Evolutionary conservation across 495 filamentous ascomycete species (phyloP), one percentile per base, ranked within the genome.

Genomic region (Talaromyces thailandensis): DNA sequence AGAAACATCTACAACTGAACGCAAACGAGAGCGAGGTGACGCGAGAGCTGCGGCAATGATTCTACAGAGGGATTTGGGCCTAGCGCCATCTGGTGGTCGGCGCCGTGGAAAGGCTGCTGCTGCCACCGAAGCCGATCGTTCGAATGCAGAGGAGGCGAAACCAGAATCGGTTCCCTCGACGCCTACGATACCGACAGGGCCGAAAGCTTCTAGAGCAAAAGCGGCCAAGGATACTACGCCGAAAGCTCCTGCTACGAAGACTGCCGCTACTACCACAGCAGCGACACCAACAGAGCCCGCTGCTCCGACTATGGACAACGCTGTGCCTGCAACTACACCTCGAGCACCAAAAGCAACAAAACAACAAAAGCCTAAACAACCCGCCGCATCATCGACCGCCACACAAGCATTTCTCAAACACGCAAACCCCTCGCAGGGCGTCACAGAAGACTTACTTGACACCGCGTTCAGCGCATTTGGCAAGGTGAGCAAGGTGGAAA

Each of bases 391-490:
- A 26, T 70, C 85, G 8, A 84, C 83, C 4, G 83, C 87, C 6
- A 89, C 85, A 1, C 87, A 90, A 69, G 92, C 90, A n/a, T 97
- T 96, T 70, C 79, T 96, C 66, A 96, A 96, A 69, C 92, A 96
- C 67, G 92, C 92, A 60, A 95, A 94, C 70, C 85, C 90, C 21
- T 92, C 91, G 1, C 92, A 96, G 71, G 92, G 92, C 18, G 88
- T 97, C 43, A 96, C 91, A 0, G 92, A 96, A 65, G 75, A 85
- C 0, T 71, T 90, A 0, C 81, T 97, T 4, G 83, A 87, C 63
- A 80, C 86, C 64, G 86, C 90, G 7, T 85, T 97, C 68, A 73
- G 83, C 37, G 69, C 73, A 1, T 93, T 88, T 63, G 92, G 92
- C 18, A 65, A 82, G 6, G 82, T 96, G 32, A 80, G 81, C 3